phyloP scores from a whole-genome alignment of 148 eudicot species.

The Nepenthes mirabilis region DNA sequence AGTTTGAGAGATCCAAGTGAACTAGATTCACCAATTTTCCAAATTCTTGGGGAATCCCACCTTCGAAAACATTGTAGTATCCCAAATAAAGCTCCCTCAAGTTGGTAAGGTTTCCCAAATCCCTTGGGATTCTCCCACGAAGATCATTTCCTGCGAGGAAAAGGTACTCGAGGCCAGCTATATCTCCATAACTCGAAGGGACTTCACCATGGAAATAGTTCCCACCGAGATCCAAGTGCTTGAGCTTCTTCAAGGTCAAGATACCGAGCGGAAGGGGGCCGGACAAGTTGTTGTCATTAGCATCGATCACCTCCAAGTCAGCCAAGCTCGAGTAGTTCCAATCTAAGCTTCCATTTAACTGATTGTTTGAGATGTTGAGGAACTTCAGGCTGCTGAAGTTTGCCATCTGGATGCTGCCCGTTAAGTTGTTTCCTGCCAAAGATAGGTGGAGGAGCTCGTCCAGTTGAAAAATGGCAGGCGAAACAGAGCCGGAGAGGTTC shows the following conservation, averaged over 20 bases:
- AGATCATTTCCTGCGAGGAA: slow-evolving; percentile 65
- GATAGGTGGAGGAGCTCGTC: slow-evolving; percentile 43
- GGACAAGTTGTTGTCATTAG: slow-evolving; percentile 67
- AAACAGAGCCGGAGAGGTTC: slow-evolving; percentile 53
- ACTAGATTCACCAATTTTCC: slow-evolving; percentile 61
- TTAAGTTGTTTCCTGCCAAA: slow-evolving; percentile 79
- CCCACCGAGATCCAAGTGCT: slow-evolving; percentile 77
- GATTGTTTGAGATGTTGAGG: slow-evolving; percentile 72
- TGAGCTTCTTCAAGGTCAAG: slow-evolving; percentile 28
- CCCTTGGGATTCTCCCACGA: slow-evolving; percentile 57
- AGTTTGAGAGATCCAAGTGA: slow-evolving; percentile 50
- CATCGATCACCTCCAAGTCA: slow-evolving; percentile 55
- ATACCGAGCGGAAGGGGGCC: slow-evolving; percentile 47
- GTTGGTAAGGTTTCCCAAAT: slow-evolving; percentile 71
- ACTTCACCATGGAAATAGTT: slow-evolving; percentile 64
- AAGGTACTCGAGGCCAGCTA: slow-evolving; percentile 40
- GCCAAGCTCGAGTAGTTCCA: slow-evolving; percentile 41
- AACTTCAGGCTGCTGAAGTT: slow-evolving; percentile 31
- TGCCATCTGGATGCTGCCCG: slow-evolving; percentile 35
- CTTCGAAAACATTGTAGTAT: slow-evolving; percentile 49
- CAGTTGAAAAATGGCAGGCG: slow-evolving; percentile 37
- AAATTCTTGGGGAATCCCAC: slow-evolving; percentile 71
- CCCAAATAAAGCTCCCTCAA: slow-evolving; percentile 62
- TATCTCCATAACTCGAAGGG: slow-evolving; percentile 40
- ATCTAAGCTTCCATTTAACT: slow-evolving; percentile 30